Evolutionary conservation across 257 asterid species (phyloP), one percentile per base, ranked within the genome.

Genomic region (Mitragyna speciosa): DNA sequence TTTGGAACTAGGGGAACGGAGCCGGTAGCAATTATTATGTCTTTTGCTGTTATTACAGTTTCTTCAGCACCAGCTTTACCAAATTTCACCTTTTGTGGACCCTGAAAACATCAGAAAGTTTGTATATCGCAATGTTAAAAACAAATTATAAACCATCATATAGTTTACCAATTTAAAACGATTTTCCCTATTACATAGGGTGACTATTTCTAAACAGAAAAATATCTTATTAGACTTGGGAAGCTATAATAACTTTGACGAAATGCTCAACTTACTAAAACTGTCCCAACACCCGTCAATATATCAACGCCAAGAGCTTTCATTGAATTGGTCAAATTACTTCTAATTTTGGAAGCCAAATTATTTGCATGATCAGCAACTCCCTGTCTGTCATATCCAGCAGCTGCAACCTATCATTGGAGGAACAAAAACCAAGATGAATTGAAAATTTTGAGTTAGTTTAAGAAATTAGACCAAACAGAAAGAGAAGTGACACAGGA

Each of bases 361-460:
- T 90, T 91, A 86, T 86, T 93, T 8, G 99, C 99, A 84, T 95
- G 98, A 81, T 95, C 98, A 76, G 97, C 97, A 52, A 95, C 99
- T 79, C 85, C 95, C 81, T 92, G 98, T 80, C 99, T 89, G 82
- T 93, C 95, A 87, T 95, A 95, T 75, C 96, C 93, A 79, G 96
- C 97, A 49, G 96, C 99, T 78, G 92, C 90, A 79, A 93, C 97
- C 99, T 95, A 75, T 78, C 73, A 84, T 86, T 78, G 73, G 33
- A 83, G 77, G 78, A 63, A n/a, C 69, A 70, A 67, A 52, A 28
- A 52, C 49, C 66, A 73, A 63, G 17, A 39, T 79, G 73, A 79
- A 81, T 22, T 49, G 72, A 52, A 67, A 78, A 75, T 31, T 66
- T 9, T 59, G 31, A 36, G 5, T 5, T 72, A 63, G 36, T 71